phyloP scores from a whole-genome alignment of 2,329 filamentous ascomycete species.

The Penicillium paneum region DNA sequence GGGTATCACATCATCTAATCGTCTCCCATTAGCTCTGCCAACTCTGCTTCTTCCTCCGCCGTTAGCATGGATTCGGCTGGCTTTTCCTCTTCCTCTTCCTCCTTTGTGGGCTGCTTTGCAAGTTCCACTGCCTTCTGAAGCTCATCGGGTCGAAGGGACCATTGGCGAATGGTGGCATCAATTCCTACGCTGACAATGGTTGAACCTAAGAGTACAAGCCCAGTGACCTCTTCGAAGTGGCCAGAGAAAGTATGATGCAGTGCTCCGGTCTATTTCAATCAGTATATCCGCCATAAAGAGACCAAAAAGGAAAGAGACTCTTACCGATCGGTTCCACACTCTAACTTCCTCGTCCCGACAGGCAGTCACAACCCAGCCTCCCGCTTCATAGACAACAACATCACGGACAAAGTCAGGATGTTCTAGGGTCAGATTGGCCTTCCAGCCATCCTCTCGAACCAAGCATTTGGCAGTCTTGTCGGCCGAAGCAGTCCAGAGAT shows the following conservation, averaged over 20 bases:
- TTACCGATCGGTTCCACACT: slow-evolving; percentile 70
- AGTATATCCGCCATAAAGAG: slow-evolving; percentile 4
- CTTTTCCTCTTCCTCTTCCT: slow-evolving; percentile 46
- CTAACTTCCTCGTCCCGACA: slow-evolving; percentile 90
- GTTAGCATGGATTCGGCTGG: slow-evolving; percentile 61
- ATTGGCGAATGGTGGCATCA: slow-evolving; percentile 81
- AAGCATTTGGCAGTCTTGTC: slow-evolving; percentile 86
- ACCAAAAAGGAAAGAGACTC: slow-evolving; percentile 12
- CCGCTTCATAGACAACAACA: slow-evolving; percentile 65
- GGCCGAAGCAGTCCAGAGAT: slow-evolving; percentile 89
- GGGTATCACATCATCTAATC: slow-evolving; percentile 35
- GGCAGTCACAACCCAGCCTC: slow-evolving; percentile 78
- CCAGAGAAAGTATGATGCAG: slow-evolving; percentile 72
- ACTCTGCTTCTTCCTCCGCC: slow-evolving; percentile 85
- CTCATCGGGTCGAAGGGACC: slow-evolving; percentile 66
- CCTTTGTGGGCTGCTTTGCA: slow-evolving; percentile 42
- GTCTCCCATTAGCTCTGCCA: slow-evolving; percentile 86
- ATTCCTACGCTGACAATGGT: slow-evolving; percentile 77
- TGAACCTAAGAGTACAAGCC: slow-evolving; percentile 61
- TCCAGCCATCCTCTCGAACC: slow-evolving; percentile 65
- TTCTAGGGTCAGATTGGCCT: slow-evolving; percentile 65
- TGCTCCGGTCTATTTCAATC: slow-evolving; percentile 59
- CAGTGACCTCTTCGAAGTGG: slow-evolving; percentile 92
- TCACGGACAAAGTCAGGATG: slow-evolving; percentile 92
- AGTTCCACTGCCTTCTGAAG: slow-evolving; percentile 57